A percentile compares a stretch with the other conserved stretches of the same genome.
Evolutionary conservation across 805 yeast genomes (phyloP).

Genomic region (Candida takata): DNA sequence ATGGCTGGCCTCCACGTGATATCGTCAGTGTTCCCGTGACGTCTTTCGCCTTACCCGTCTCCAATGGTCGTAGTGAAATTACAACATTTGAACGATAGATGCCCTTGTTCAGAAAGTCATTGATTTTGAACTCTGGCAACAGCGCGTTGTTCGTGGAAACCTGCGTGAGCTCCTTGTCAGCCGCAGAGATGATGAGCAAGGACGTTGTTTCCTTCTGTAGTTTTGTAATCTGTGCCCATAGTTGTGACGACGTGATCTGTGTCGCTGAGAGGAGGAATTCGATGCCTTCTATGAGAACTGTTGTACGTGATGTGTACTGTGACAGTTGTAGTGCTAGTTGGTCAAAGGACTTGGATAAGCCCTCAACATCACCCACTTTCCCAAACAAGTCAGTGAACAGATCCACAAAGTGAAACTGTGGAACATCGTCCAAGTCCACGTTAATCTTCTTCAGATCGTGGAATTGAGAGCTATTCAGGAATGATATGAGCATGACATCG

Average conservation of each 20-base stretch:
- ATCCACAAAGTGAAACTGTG: conserved; percentile 36
- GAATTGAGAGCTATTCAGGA: conserved; percentile 26
- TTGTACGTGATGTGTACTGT: conserved; percentile 9
- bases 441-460: conserved; percentile 36
- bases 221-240: conserved; percentile 28
- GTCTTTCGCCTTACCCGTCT: conserved; percentile 79
- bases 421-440: conserved; percentile 24
- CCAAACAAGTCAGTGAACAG: conserved; percentile 39
- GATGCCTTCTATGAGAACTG: conserved; percentile 39
- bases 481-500: conserved; percentile 30
- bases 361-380: conserved; percentile 24
- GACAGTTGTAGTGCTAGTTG: conserved; percentile 5
- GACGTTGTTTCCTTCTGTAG: conserved; percentile 29
- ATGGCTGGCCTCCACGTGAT: conserved; percentile 39
- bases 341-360: conserved; percentile 12
- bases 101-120: conserved; percentile 41
- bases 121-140: conserved; percentile 33
- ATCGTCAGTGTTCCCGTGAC: conserved; percentile 67
- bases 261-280: conserved; percentile 43
- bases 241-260: conserved; percentile 27
- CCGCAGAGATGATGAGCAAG: conserved; percentile 33
- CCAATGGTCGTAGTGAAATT: conserved; percentile 56
- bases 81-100: conserved; percentile 45
- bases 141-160: conserved; percentile 19
- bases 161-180: conserved; percentile 34